phyloP scores from a whole-genome alignment of 139 green algal genomes.

The Tetraselmis chui region DNA sequence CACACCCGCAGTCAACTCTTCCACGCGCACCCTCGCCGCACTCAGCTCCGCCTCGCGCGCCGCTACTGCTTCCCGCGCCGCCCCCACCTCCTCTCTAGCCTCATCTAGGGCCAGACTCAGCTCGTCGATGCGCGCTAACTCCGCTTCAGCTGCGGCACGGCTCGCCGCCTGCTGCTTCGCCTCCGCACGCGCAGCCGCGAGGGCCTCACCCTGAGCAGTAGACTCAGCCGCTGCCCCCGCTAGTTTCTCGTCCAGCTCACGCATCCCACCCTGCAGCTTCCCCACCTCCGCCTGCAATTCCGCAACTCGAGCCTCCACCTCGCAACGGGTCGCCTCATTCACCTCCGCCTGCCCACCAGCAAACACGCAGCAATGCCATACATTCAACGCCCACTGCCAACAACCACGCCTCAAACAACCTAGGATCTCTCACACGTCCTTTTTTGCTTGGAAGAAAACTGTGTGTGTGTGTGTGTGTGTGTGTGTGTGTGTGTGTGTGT shows the following conservation, averaged over 20 bases:
- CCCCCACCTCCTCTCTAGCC: conserved; percentile 27
- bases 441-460: too few species aligned
- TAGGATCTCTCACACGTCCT: too few species aligned
- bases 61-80: conserved; percentile 6
- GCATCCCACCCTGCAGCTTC: conserved; percentile 29
- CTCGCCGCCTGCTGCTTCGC: neutral
- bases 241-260: conserved; percentile 16
- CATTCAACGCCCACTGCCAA: too few species aligned
- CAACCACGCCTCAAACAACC: too few species aligned
- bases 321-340: neutral
- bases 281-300: conserved; percentile 24
- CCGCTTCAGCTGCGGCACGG: conserved; percentile 16
- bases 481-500: too few species aligned
- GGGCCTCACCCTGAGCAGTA: neutral
- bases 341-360: conserved; percentile 7
- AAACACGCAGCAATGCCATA: too few species aligned
- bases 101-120: neutral
- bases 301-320: conserved; percentile 24
- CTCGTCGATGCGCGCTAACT: conserved; percentile 12
- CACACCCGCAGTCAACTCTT: conserved; percentile 17
- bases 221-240: neutral
- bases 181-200: neutral
- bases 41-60: conserved; percentile 5
- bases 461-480: too few species aligned
- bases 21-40: conserved; percentile 11